Evolutionary conservation across 768 basidiomycete species (phyloP).

Genomic region (Lepiota brunneoincarnata): DNA sequence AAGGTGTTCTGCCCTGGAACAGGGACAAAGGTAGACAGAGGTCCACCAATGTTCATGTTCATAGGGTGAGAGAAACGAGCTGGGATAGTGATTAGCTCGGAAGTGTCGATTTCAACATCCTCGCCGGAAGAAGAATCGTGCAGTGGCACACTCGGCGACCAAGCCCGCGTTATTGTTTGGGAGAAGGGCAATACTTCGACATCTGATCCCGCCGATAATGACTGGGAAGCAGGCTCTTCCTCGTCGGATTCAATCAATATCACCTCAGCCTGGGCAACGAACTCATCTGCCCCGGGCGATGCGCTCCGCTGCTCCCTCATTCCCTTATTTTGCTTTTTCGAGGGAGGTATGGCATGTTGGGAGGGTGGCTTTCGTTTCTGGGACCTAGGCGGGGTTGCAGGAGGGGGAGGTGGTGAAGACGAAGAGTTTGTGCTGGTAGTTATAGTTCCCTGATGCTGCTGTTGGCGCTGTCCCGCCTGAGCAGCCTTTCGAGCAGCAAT

Average conservation of each 20-base stretch:
- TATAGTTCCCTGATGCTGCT: slow-evolving; percentile 5
- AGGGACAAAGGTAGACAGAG: slow-evolving; percentile 52
- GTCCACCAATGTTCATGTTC: not conserved
- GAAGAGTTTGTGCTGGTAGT: slow-evolving; percentile 15
- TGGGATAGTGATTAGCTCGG: slow-evolving; percentile 17
- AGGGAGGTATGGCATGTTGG: slow-evolving; percentile 17
- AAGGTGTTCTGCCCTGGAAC: slow-evolving; percentile 43
- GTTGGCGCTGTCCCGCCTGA: slow-evolving; percentile 27
- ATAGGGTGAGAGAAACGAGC: not conserved
- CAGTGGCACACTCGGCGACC: slow-evolving; percentile 58
- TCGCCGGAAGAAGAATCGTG: slow-evolving; percentile 45
- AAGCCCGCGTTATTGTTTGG: slow-evolving; percentile 33
- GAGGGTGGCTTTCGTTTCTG: slow-evolving; percentile 46
- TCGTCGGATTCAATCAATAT: slow-evolving; percentile 36
- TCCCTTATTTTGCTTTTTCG: slow-evolving; percentile 25
- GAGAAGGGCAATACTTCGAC: slow-evolving; percentile 8
- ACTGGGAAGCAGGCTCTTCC: slow-evolving; percentile 15
- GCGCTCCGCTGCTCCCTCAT: slow-evolving; percentile 23
- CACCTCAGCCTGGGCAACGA: slow-evolving; percentile 34
- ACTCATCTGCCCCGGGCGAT: slow-evolving; percentile 29
- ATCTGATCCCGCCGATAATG: slow-evolving; percentile 9
- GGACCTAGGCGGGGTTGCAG: slow-evolving; percentile 13
- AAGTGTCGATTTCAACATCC: slow-evolving; percentile 28
- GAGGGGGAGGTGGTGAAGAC: slow-evolving; percentile 9
- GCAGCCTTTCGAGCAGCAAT: slow-evolving; percentile 70